Conservation (phyloP, 2,329 filamentous ascomycete genomes). For the Fusarium coicis region DNA sequence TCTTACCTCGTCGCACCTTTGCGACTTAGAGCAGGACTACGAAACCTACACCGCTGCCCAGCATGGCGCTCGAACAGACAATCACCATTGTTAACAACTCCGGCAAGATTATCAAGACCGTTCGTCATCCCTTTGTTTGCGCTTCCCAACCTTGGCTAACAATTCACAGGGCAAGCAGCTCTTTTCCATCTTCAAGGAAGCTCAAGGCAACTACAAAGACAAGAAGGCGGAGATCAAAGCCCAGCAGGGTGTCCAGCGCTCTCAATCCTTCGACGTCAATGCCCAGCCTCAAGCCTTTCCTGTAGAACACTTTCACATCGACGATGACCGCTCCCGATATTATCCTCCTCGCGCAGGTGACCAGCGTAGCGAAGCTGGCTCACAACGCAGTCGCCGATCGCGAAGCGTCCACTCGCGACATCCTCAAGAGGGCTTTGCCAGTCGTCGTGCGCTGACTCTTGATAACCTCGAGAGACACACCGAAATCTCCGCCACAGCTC, state of each 20-base stretch:
- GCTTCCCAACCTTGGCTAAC: constrained; percentile 19
- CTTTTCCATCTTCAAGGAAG: constrained; percentile 90
- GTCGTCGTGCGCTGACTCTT: constrained; percentile 59
- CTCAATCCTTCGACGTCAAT: constrained; percentile 67
- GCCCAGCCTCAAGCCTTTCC: constrained; percentile 25
- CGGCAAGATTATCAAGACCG: constrained; percentile 89
- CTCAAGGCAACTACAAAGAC: constrained; percentile 86
- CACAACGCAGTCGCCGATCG: constrained; percentile 55
- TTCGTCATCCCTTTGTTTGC: constrained; percentile 58
- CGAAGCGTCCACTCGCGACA: constrained; percentile 47
- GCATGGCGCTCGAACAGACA: constrained; percentile 70
- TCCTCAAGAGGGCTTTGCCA: constrained; percentile 46
- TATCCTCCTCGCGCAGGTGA: constrained; percentile 50
- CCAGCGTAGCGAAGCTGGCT: constrained; percentile 53
- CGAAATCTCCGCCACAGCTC: constrained; percentile 62
- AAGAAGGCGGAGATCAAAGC: constrained; percentile 85
- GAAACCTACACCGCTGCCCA: constrained; percentile 35
- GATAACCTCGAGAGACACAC: constrained; percentile 64
- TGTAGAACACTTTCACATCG: constrained; percentile 24
- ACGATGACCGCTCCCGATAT: constrained; percentile 49
- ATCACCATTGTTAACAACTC: constrained; percentile 91
- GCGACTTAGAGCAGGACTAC: constrained; percentile 14
- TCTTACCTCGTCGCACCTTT: neutral
- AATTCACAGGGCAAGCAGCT: constrained; percentile 83
- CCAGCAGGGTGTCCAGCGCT: constrained; percentile 68